Conservation (phyloP, 139 green algal species). For the Choricystis sp. region DNA sequence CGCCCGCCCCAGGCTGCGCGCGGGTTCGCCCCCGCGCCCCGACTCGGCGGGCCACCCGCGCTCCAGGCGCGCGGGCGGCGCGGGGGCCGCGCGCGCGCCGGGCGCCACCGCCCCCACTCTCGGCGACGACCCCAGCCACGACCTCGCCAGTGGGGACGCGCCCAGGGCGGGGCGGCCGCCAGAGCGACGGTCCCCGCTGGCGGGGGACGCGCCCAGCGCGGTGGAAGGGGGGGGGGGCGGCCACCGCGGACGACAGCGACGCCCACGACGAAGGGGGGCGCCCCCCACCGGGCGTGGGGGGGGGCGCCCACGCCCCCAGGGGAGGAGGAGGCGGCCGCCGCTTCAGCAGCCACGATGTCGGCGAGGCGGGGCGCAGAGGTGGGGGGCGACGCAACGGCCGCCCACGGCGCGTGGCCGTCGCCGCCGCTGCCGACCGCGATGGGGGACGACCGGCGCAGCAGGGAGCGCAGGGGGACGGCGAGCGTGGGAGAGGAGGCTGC, state of each 20-base stretch:
- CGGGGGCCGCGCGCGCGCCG: too few species aligned
- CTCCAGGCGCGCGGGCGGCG: too few species aligned
- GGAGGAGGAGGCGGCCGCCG: too few species aligned
- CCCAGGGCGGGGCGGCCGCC: too few species aligned
- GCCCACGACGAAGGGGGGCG: neutral
- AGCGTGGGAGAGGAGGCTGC: too few species aligned
- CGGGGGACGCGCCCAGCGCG: neutral
- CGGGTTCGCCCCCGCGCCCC: too few species aligned
- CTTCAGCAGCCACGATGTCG: neutral
- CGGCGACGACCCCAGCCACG: neutral
- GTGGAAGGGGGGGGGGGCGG: neutral
- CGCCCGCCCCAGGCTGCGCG: too few species aligned
- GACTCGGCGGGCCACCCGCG: too few species aligned
- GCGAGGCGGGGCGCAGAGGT: neutral
- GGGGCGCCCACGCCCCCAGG: neutral
- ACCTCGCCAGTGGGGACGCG: neutral
- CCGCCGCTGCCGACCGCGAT: neutral
- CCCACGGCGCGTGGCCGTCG: neutral
- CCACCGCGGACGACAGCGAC: neutral
- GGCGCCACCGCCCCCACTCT: too few species aligned
- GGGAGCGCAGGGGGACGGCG: too few species aligned
- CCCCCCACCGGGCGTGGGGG: neutral
- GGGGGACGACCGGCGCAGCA: too few species aligned
- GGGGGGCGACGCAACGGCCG: too few species aligned
- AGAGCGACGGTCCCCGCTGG: neutral